Evolutionary conservation across 352 stramenopile species (phyloP), one percentile per base, ranked within the genome.

Genomic region (Globisporangium megalacanthum): DNA sequence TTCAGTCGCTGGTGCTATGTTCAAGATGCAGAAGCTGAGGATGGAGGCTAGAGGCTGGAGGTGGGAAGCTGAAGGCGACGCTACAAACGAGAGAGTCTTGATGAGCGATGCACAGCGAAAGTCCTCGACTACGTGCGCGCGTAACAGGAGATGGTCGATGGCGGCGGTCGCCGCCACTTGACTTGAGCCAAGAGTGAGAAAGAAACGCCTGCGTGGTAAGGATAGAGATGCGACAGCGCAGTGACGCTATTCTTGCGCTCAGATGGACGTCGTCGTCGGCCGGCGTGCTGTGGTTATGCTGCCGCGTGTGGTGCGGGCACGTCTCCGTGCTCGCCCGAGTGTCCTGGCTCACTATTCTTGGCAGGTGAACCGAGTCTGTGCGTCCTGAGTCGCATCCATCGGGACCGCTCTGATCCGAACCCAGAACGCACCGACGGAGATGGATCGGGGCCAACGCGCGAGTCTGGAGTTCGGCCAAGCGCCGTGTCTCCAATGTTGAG

Each of bases 41-140:
- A 17, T 29, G 13, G 37, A 11, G 13, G 20, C 9, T 25, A 29
- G 14, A 8, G 8, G n/a, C 42, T 25, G 17, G 6, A 13, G 7
- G 42, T 13, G 17, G 6, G 7, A 11, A 29, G 19, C 10, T 10
- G 44, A 4, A 14, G 29, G 19, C 35, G 35, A 39, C 35, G 41
- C 41, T 15, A 47, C 41, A 19, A 19, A 22, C 15, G 39, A 20
- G 6, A 20, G 19, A 10, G 41, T 48, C 42, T 9, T 10, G 46
- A 54, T 15, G 54, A 42, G 54, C 19, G 54, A 54, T 35, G 54
- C 35, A 54, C 46, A 36, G 48, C 36, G 54, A 50, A 60, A 60
- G 46, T 60, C 54, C 46, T 52, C 54, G 44, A 54, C 54, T 60
- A 54, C 15, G 41, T 17, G 41, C 15, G 41, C 6, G 41, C 15